Conservation (phyloP, 179 eudicot species). For the Spinacia oleracea region DNA sequence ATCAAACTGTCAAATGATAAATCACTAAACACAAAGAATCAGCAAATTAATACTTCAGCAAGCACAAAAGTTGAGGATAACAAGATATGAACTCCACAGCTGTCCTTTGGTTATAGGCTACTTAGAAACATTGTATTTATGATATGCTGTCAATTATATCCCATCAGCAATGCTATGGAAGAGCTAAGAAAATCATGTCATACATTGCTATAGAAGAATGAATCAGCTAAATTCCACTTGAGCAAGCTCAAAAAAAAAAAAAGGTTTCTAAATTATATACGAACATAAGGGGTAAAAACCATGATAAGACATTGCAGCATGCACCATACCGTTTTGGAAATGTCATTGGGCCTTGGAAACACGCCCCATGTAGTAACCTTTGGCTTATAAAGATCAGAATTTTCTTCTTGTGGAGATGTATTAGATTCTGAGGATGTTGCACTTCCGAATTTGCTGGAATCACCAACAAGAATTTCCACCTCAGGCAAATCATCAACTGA, state of each 20-base stretch:
- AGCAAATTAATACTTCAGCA: neutral
- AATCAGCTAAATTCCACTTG: neutral
- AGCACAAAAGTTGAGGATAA: neutral
- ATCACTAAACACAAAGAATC: neutral
- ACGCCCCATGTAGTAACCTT: conserved; percentile 94
- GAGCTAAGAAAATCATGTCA: neutral
- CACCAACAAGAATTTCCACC: conserved; percentile 85
- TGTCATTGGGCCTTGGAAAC: conserved; percentile 82
- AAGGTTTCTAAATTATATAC: too few relatives aligned
- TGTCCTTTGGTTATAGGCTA: neutral
- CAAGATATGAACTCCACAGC: neutral
- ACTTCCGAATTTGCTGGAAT: conserved; percentile 59
- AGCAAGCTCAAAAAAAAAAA: neutral
- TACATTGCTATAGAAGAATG: neutral
- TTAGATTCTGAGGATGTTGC: conserved; percentile 31
- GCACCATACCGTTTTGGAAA: conserved; percentile 69
- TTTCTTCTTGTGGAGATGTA: conserved; percentile 48
- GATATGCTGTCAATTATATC: neutral
- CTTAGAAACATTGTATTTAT: neutral
- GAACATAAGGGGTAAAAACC: neutral
- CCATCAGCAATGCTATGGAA: neutral
- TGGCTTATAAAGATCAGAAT: conserved; percentile 73
- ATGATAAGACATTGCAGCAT: conserved; percentile 1
- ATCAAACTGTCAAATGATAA: neutral
- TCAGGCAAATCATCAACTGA: conserved; percentile 62